Evolutionary conservation across 805 yeast species (phyloP).

Genomic region (Maudiozyma bulderi): DNA sequence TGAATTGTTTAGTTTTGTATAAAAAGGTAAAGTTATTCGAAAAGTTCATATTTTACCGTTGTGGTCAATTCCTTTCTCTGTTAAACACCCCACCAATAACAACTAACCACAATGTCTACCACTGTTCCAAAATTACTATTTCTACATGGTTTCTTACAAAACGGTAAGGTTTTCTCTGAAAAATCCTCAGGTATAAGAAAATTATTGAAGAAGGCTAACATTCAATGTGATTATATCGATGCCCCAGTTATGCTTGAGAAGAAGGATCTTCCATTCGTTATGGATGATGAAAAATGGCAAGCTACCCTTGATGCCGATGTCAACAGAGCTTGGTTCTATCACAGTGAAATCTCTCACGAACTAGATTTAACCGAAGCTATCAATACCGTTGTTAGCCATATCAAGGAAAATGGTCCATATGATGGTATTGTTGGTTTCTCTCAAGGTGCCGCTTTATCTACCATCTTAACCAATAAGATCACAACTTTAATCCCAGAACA

Average conservation of each 20-base stretch:
- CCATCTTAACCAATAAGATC: conserved; percentile 54
- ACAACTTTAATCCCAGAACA: conserved; percentile 41
- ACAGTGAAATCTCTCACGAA: conserved; percentile 38
- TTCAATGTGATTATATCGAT: conserved; percentile 66
- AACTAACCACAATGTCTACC: conserved; percentile 3
- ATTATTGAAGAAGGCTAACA: conserved; percentile 50
- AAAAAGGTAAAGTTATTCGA: no score
- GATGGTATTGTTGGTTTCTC: conserved; percentile 86
- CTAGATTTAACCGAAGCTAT: conserved; percentile 45
- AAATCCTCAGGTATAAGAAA: conserved; percentile 87
- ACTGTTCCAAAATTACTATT: conserved; percentile 50
- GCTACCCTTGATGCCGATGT: conserved; percentile 39
- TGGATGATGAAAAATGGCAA: conserved; percentile 42
- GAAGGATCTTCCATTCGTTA: conserved; percentile 67
- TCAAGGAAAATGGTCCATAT: conserved; percentile 66
- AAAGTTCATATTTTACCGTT: no score
- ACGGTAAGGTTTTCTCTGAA: conserved; percentile 71
- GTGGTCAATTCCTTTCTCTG: no score
- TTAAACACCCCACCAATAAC: no score
- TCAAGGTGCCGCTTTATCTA: conserved; percentile 88
- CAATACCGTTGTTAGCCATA: conserved; percentile 37
- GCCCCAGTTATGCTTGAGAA: conserved; percentile 63
- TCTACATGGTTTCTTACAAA: conserved; percentile 86
- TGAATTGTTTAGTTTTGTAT: background rate
- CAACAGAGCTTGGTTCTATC: conserved; percentile 69